Conservation (phyloP, 1,284 basidiomycete species). For the Tylopilus microsporus region DNA sequence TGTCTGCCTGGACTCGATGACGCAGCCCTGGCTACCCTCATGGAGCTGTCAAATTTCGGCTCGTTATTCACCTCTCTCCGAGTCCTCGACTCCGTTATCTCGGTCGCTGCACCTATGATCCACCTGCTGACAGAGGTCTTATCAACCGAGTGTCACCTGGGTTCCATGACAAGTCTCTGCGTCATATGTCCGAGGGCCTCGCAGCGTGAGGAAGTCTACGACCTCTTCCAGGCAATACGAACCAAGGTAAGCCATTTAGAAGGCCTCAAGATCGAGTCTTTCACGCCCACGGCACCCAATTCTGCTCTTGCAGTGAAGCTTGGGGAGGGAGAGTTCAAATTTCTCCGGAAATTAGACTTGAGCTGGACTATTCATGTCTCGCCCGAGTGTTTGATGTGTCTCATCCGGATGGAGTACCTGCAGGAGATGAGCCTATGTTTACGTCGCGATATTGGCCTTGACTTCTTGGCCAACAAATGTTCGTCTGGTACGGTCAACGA, state of each 20-base stretch:
- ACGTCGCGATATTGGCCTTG: slow-evolving; percentile 19
- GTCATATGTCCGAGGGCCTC: slow-evolving; percentile 27
- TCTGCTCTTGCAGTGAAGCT: slow-evolving; percentile 19
- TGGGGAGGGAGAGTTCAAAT: slow-evolving; percentile 17
- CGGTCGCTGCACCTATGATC: slow-evolving; percentile 20
- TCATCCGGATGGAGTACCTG: slow-evolving; percentile 20
- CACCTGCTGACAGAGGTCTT: slow-evolving; percentile 21
- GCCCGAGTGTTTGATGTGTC: slow-evolving; percentile 20
- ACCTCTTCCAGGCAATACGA: slow-evolving; percentile 24
- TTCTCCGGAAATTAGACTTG: slow-evolving; percentile 23
- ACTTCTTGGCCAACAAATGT: slow-evolving; percentile 17
- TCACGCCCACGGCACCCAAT: slow-evolving; percentile 12
- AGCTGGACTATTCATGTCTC: slow-evolving; percentile 25
- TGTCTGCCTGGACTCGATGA: slow-evolving; percentile 25
- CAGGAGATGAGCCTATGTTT: slow-evolving; percentile 22
- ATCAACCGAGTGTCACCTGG: slow-evolving; percentile 17
- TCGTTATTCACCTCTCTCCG: slow-evolving; percentile 26
- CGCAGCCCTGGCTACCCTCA: slow-evolving; percentile 15
- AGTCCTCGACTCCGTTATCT: slow-evolving; percentile 25
- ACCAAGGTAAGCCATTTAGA: slow-evolving; percentile 19
- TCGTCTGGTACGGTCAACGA: neutral
- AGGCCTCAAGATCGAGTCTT: slow-evolving; percentile 25
- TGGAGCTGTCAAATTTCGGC: slow-evolving; percentile 22
- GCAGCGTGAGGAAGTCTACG: slow-evolving; percentile 15
- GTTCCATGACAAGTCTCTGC: slow-evolving; percentile 20